Evolutionary conservation across 108 stramenopile genomes (phyloP).

Genomic region (Cyclotella cryptica): DNA sequence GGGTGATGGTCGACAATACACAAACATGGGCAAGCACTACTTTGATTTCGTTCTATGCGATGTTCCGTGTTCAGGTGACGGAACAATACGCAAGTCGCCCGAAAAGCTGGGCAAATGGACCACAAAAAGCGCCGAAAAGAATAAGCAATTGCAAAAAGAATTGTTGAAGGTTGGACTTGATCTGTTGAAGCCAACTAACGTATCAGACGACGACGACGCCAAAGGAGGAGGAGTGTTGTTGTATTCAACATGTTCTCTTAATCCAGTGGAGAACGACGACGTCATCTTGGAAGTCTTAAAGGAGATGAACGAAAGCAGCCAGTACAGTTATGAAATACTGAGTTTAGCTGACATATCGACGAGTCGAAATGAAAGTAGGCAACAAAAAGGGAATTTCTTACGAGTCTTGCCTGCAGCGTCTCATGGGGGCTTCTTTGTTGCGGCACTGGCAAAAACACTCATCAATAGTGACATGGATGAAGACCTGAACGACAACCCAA

Average conservation of each 20-base stretch:
- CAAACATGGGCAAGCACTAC: slow-evolving; percentile 7
- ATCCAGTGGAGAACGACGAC: slow-evolving; percentile 47
- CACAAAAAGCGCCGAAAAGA: slow-evolving; percentile 16
- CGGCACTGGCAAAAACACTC: not conserved
- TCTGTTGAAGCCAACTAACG: slow-evolving; percentile 7
- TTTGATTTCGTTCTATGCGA: slow-evolving; percentile 35
- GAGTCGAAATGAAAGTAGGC: not conserved
- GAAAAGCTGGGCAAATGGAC: slow-evolving; percentile 21
- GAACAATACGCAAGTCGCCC: slow-evolving; percentile 30
- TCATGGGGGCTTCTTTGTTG: slow-evolving; percentile 36
- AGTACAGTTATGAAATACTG: slow-evolving; percentile 3
- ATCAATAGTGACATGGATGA: not conserved
- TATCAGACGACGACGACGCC: not conserved
- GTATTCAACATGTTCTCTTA: slow-evolving; percentile 43
- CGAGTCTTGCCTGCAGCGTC: slow-evolving; percentile 25
- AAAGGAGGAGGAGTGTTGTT: slow-evolving; percentile 29
- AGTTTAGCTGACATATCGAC: not conserved
- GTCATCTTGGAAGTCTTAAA: slow-evolving; percentile 20
- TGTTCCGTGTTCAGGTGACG: slow-evolving; percentile 28
- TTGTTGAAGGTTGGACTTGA: slow-evolving; percentile 29
- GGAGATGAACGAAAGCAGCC: slow-evolving; percentile 24
- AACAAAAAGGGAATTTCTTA: not conserved
- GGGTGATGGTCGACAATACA: slow-evolving; percentile 18
- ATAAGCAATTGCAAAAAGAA: slow-evolving; percentile 25
- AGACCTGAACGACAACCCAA: not conserved